Base-by-base conservation (phyloP, 2,329 filamentous ascomycete species). In the Colletotrichum lupini region DNA sequence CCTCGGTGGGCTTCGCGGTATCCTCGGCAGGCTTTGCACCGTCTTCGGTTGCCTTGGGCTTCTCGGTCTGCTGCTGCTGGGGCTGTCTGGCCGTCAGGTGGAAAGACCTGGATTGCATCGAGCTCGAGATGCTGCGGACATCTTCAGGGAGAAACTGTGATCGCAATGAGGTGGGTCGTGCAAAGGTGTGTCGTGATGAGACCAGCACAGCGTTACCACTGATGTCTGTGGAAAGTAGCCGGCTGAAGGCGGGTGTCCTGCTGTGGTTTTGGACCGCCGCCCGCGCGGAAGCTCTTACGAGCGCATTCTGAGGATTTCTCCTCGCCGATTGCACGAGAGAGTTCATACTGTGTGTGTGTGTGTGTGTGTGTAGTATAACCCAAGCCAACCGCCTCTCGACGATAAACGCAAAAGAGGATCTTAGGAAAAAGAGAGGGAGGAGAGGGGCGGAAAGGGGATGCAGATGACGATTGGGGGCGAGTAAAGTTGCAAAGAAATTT, bases 191-290 rank as follows among this genome's bases (percentile, higher is more conserved):
- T 67, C 77, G 76, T 77, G 75, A 77, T 76, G 77, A 78, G 56
- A 76, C 74, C 70, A 76, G 77, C 72, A 75, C 75, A 26, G 62
- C 76, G 78, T 78, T 77, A 59, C 77, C 76, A 53, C 75, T 76
- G 67, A 77, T 61, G 49, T 77, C 49, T 75, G 64, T 78, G 14
- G 81, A 82, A 68, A 83, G 63, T 85, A 89, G 84, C 82, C 87
- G 84, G 78, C 84, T 81, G 76, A 85, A 87, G 26, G 86, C 85
- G 68, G 86, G 86, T 66, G 85, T 84, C 82, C 84, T 86, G 80
- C 84, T 81, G 75, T 82, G 78, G 67, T 83, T 81, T 74, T 79
- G 76, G 60, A 80, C 78, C 64, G 78, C 77, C 73, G 78, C 77
- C 73, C 83, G 82, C 70, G 82, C 79, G 75, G 85, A 82, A 66